These are phyloP conservation scores for Nicotiana sylvestris DNA, from an alignment of 257 asterid genomes.

Conservation along the genomic window DNA sequence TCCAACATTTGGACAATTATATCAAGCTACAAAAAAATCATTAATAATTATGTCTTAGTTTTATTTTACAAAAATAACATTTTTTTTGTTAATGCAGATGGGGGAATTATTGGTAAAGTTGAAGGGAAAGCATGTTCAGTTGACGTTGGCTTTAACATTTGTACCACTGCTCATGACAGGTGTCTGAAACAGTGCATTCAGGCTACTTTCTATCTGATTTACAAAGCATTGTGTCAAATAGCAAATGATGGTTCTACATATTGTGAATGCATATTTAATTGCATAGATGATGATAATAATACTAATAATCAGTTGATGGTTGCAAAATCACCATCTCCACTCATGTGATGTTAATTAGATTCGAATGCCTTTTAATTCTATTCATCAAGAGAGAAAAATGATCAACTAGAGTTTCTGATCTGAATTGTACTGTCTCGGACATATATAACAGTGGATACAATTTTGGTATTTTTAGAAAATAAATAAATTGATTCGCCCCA, in stretches of 20 bases:
- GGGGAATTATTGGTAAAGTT: not conserved
- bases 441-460: no score
- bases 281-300: not conserved
- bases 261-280: not conserved
- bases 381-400: not conserved
- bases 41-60: not conserved
- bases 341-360: not conserved
- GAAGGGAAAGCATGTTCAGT: not conserved
- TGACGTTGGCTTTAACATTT: not conserved
- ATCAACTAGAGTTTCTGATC: no score
- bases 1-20: not conserved
- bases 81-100: not conserved
- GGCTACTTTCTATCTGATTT: not conserved
- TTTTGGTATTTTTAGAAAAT: no score
- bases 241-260: not conserved
- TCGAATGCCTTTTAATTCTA: not conserved
- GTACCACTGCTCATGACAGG: not conserved
- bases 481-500: no score
- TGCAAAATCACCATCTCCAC: not conserved
- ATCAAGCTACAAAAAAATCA: not conserved
- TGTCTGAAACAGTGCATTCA: not conserved
- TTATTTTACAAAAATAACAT: not conserved
- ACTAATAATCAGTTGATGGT: not conserved
- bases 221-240: not conserved
- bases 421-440: no score